These are phyloP conservation scores for Gnomoniopsis sp. DNA, from an alignment of 2,329 filamentous ascomycete genomes.

Conservation along the genomic window DNA sequence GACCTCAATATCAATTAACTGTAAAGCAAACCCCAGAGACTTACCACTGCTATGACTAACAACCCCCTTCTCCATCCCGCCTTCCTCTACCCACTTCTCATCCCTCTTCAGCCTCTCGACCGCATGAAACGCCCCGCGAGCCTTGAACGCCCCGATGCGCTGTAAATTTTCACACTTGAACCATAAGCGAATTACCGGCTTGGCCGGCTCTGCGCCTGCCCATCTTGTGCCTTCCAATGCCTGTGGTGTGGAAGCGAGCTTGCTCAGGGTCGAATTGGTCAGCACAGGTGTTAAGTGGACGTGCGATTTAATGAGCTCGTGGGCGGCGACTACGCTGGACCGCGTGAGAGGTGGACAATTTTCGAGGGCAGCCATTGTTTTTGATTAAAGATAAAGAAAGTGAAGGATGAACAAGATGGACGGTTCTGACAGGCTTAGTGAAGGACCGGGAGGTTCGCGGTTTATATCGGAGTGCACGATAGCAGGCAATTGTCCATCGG, in stretches of 20 bases:
- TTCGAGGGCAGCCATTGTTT: slow-evolving; percentile 49
- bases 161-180: slow-evolving; percentile 98
- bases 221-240: slow-evolving; percentile 55
- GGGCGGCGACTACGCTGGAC: slow-evolving; percentile 67
- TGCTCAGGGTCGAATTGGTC: slow-evolving; percentile 72
- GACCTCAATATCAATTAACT: neutral
- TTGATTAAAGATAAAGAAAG: slow-evolving; percentile 13
- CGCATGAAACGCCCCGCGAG: slow-evolving; percentile 85
- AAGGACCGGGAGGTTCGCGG: neutral
- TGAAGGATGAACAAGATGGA: neutral
- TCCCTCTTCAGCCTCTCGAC: slow-evolving; percentile 64
- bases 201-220: slow-evolving; percentile 51
- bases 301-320: slow-evolving; percentile 67
- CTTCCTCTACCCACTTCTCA: slow-evolving; percentile 57
- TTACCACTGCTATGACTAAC: slow-evolving; percentile 86
- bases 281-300: slow-evolving; percentile 83
- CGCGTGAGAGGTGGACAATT: slow-evolving; percentile 66
- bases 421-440: no score
- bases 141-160: slow-evolving; percentile 89
- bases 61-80: slow-evolving; percentile 64
- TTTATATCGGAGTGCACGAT: neutral
- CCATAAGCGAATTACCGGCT: slow-evolving; percentile 69
- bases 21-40: slow-evolving; percentile 20
- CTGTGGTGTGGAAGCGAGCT: slow-evolving; percentile 71
- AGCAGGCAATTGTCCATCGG: no score